A percentile compares a stretch with the other conserved stretches of the same genome.
Conservation (phyloP, 1,139 yeast species). For the Spathaspora sp. region DNA sequence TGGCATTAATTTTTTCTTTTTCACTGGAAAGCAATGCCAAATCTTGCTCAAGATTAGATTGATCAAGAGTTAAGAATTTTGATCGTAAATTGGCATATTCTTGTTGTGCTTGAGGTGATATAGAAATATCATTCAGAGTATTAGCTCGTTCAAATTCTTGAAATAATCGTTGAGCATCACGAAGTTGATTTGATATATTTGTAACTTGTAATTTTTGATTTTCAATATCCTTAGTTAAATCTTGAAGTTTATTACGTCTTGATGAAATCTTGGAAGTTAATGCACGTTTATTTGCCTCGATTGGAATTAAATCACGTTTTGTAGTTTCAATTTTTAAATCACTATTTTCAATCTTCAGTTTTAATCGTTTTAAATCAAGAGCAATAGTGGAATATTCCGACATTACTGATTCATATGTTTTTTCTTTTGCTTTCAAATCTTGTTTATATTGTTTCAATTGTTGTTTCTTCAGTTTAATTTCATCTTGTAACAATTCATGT, state of each 20-base stretch:
- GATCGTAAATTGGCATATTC: conserved; percentile 65
- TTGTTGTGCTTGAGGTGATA: conserved; percentile 42
- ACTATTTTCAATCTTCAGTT: conserved; percentile 36
- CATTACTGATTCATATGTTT: conserved; percentile 30
- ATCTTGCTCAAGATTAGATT: conserved; percentile 57
- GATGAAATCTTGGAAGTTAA: conserved; percentile 47
- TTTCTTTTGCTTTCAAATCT: conserved; percentile 23
- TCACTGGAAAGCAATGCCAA: conserved; percentile 45
- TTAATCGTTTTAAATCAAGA: conserved; percentile 40
- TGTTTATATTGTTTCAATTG: conserved; percentile 30
- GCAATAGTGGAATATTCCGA: conserved; percentile 49
- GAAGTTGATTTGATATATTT: conserved; percentile 48
- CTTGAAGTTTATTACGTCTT: conserved; percentile 52
- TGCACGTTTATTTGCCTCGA: conserved; percentile 53
- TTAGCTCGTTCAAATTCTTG: conserved; percentile 34
- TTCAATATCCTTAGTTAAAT: conserved; percentile 50
- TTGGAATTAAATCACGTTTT: conserved; percentile 54
- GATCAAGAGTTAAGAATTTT: conserved; percentile 55
- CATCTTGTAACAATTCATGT: conserved; percentile 31
- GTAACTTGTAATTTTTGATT: conserved; percentile 50
- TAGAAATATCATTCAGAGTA: conserved; percentile 20
- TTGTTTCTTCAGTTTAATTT: conserved; percentile 23
- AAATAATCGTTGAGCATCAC: conserved; percentile 44
- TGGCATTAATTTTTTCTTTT: conserved; percentile 39
- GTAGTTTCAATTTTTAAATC: conserved; percentile 38